Evolutionary conservation across 2,329 filamentous ascomycete genomes (phyloP), one percentile per base, ranked within the genome.

Genomic region (Moelleriella libera): DNA sequence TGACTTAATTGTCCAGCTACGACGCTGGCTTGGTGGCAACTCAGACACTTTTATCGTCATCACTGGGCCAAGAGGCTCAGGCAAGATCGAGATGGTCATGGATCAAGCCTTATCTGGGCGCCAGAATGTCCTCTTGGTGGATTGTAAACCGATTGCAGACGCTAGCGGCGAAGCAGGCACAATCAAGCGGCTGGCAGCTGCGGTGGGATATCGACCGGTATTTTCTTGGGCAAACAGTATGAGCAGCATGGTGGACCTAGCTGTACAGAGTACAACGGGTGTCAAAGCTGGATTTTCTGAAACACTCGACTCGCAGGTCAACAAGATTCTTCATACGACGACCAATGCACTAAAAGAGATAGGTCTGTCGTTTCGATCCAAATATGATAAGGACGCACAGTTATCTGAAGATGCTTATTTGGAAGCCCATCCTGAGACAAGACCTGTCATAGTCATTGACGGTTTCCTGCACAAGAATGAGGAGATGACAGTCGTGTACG

Each of bases 181-280:
- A 0, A 95, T 98, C 57, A 79, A 79, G 50, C 81, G 83, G 41
- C 81, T 92, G 5, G 92, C 90, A 1, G 68, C 72, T 1, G 80
- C 89, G 53, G 89, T 97, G 45, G 90, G 92, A 7, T 97, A 96
- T 60, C 75, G 85, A 7, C 92, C 92, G 0, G 80, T 98, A 0
- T 98, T 98, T 62, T 94, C 87, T 0, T 97, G 89, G 86, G 85
- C 94, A 67, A 96, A 97, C 64, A 95, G 82, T 58, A 79, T 97
- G 54, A 94, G 86, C 65, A 94, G 88, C 61, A 78, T 96, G 66
- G 73, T 95, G 53, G 92, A 97, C 56, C 76, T 97, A 39, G 92
- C 90, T 28, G 87, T 92, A 1, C 90, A 96, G 62, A 86, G 89
- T 55, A 92, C 92, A 10, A 94, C 90, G 21, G 90, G 90, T 10